Percentiles rank a stretch among this genome's conserved stretches.
Evolutionary conservation across 768 basidiomycete species (phyloP).

Genomic region (Lentinula lateritia): DNA sequence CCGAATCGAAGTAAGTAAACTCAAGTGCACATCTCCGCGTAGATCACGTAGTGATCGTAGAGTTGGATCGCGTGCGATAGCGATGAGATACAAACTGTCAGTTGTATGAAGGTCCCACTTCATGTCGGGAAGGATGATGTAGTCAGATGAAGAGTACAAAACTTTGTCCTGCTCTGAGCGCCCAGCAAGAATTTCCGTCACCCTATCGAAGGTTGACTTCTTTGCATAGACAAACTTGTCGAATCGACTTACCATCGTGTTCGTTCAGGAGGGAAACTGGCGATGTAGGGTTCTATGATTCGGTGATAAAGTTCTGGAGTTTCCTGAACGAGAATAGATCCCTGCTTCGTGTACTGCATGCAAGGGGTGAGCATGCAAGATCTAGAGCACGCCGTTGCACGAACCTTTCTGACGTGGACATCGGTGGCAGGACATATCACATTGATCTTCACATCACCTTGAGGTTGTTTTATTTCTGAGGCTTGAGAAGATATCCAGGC

Average conservation of each 20-base stretch:
- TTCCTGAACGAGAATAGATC: conserved; percentile 68
- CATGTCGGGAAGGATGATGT: conserved; percentile 88
- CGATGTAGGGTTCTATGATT: conserved; percentile 77
- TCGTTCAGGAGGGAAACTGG: conserved; percentile 66
- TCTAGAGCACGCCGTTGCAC: not conserved
- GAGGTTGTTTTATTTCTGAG: conserved; percentile 29
- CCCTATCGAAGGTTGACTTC: conserved; percentile 41
- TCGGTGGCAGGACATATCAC: conserved; percentile 88
- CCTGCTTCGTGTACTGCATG: conserved; percentile 70
- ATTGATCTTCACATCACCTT: conserved; percentile 73
- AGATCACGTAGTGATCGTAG: conserved; percentile 80
- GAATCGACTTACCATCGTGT: conserved; percentile 63
- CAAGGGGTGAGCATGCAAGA: not conserved
- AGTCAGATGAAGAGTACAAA: conserved; percentile 57
- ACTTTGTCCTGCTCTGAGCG: conserved; percentile 70
- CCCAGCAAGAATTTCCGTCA: conserved; percentile 77
- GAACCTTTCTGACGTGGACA: conserved; percentile 79
- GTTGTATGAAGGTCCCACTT: conserved; percentile 87
- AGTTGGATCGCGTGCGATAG: conserved; percentile 55
- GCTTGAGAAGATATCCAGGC: conserved; percentile 52
- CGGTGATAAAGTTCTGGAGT: conserved; percentile 71
- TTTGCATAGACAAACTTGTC: not conserved
- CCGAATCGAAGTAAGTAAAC: conserved; percentile 62
- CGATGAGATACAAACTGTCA: conserved; percentile 81
- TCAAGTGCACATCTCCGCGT: conserved; percentile 41